A percentile compares a stretch with the other conserved stretches of the same genome.
phyloP scores from a whole-genome alignment of 768 basidiomycete species.

The Trametes cinnabarina region DNA sequence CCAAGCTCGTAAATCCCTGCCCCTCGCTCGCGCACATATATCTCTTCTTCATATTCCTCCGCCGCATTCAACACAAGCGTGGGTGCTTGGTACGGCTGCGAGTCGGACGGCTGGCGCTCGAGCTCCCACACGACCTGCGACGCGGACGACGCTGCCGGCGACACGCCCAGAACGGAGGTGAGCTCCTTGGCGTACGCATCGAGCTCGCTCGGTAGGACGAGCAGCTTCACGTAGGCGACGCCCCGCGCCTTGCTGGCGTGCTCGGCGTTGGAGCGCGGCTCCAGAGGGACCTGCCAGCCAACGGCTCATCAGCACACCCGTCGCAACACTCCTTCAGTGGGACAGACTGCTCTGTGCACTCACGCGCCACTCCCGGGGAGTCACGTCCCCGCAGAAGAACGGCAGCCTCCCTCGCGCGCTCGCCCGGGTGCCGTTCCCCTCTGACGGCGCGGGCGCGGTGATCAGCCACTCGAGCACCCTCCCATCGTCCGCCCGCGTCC shows the following conservation, averaged over 20 bases:
- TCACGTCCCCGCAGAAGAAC: conserved; percentile 76
- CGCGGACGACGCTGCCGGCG: conserved; percentile 30
- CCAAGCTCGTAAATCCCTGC: conserved; percentile 54
- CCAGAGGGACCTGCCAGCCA: conserved; percentile 45
- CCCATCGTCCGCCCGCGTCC: conserved; percentile 59
- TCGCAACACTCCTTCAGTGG: too few relatives aligned
- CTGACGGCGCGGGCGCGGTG: conserved; percentile 34
- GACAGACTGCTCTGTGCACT: conserved; percentile 23
- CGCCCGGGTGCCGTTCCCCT: conserved; percentile 31
- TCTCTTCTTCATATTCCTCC: conserved; percentile 34
- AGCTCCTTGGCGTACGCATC: conserved; percentile 37
- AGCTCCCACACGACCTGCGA: conserved; percentile 43
- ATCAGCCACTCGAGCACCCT: conserved; percentile 58
- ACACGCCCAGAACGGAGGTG: conserved; percentile 46
- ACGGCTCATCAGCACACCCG: background rate
- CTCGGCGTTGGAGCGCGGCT: conserved; percentile 43
- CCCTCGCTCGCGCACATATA: conserved; percentile 30
- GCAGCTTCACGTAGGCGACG: conserved; percentile 48
- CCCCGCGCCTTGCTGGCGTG: conserved; percentile 53
- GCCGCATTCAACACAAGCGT: conserved; percentile 40
- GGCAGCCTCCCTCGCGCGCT: conserved; percentile 41
- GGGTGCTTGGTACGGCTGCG: conserved; percentile 13
- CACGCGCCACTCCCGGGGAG: conserved; percentile 58
- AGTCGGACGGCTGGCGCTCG: conserved; percentile 28
- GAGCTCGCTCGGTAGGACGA: conserved; percentile 35